These are phyloP conservation scores for Periconia digitata DNA, from an alignment of 2,329 filamentous ascomycete species.

Conservation along the genomic window DNA sequence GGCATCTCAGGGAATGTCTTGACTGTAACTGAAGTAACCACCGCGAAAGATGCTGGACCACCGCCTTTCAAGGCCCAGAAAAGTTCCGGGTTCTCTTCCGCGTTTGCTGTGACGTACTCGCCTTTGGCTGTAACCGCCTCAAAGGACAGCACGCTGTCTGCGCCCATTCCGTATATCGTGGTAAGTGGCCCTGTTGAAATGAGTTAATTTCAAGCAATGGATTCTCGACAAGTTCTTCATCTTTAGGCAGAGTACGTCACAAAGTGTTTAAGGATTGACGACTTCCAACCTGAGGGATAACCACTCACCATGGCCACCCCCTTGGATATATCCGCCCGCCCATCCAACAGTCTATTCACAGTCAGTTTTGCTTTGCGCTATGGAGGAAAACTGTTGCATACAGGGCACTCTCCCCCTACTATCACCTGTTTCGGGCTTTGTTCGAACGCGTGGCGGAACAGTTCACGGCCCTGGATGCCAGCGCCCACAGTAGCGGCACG, in stretches of 20 bases:
- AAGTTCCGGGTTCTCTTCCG: conserved; percentile 38
- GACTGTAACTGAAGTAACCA: conserved; percentile 34
- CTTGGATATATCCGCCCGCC: conserved; percentile 47
- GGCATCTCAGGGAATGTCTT: conserved; percentile 39
- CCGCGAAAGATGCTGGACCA: conserved; percentile 34
- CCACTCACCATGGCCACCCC: conserved; percentile 46
- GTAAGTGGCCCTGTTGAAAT: too few relatives aligned
- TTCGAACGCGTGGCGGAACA: conserved; percentile 32
- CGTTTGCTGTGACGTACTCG: conserved; percentile 37
- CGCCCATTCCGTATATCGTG: conserved; percentile 40
- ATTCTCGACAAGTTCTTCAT: too few relatives aligned
- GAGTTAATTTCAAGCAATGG: too few relatives aligned
- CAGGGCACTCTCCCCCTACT: conserved; percentile 42
- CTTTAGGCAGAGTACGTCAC: too few relatives aligned
- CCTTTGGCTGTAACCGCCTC: conserved; percentile 44
- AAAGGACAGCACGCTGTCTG: conserved; percentile 42
- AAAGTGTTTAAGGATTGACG: too few relatives aligned
- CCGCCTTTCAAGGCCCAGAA: conserved; percentile 42
- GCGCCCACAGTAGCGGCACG: conserved; percentile 34
- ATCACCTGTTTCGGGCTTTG: conserved; percentile 35
- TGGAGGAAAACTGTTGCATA: conserved; percentile 9
- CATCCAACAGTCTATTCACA: conserved; percentile 38
- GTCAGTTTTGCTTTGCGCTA: conserved; percentile 3
- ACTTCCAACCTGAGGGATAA: too few relatives aligned
- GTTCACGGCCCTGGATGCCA: conserved; percentile 38